Evolutionary conservation across 306 rosid genomes (phyloP).

Genomic region (Alnus glutinosa): DNA sequence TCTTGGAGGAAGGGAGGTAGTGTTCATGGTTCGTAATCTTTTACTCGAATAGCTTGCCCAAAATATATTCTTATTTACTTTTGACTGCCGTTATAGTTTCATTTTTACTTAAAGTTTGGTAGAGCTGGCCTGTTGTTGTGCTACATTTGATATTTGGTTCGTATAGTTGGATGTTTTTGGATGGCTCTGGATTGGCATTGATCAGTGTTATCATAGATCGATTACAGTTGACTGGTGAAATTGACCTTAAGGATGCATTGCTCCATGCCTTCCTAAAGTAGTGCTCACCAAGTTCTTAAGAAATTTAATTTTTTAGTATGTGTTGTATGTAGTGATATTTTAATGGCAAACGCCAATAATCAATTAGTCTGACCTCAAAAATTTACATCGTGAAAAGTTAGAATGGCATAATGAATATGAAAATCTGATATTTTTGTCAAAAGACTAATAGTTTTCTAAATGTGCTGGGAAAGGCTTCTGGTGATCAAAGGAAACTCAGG

Average conservation of each 20-base stretch:
- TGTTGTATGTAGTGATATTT: background rate
- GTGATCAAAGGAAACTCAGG: background rate
- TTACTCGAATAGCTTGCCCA: background rate
- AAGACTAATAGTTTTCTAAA: background rate
- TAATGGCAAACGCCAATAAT: background rate
- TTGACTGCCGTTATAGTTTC: background rate
- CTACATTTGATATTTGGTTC: background rate
- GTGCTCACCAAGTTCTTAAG: background rate
- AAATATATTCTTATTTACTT: background rate
- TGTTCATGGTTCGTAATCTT: background rate
- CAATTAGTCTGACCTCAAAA: background rate
- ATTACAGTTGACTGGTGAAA: slow-evolving; percentile 1
- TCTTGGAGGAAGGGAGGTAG: background rate
- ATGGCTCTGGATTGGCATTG: background rate
- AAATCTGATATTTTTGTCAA: background rate
- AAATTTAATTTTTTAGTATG: background rate
- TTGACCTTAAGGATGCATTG: background rate
- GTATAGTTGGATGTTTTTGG: background rate
- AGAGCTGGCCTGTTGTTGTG: background rate
- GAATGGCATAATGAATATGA: background rate
- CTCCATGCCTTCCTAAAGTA: background rate
- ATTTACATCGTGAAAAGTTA: background rate
- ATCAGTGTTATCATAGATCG: background rate
- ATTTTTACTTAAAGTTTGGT: background rate
- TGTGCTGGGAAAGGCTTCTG: background rate